Conservation (phyloP, 495 filamentous ascomycete genomes). For the Podospora conica region DNA sequence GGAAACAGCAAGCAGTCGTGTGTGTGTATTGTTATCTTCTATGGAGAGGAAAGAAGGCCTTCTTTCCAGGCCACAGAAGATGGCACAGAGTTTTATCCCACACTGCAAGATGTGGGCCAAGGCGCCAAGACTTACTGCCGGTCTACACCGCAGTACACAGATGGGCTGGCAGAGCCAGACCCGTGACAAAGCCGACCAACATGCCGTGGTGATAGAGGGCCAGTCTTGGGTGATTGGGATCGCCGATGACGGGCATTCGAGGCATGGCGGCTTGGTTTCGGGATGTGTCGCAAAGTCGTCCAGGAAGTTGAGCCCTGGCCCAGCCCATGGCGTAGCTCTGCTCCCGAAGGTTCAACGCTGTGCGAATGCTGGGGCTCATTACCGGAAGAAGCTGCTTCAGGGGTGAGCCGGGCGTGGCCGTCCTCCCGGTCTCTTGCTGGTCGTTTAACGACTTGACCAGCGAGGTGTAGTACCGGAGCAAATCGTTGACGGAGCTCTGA, state of each 20-base stretch:
- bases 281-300: constrained; percentile 1
- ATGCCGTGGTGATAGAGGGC: background rate
- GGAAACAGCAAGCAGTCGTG: too few species aligned
- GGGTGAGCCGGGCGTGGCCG: background rate
- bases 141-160: too few species aligned
- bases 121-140: too few species aligned
- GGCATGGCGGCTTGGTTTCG: constrained; percentile 1
- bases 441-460: background rate
- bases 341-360: constrained; percentile 3
- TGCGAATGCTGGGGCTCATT: background rate
- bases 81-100: too few species aligned
- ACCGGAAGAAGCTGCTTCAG: background rate
- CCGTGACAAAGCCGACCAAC: background rate
- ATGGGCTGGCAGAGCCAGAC: too few species aligned
- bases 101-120: too few species aligned
- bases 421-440: background rate
- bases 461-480: background rate
- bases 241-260: background rate
- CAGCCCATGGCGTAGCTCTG: constrained; percentile 5
- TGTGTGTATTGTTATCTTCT: too few species aligned
- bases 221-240: background rate
- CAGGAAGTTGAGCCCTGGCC: constrained; percentile 5
- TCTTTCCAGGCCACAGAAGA: too few species aligned
- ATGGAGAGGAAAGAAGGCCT: too few species aligned
- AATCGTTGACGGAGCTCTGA: constrained; percentile 1